Evolutionary conservation across 1,139 yeast species (phyloP), one percentile per base, ranked within the genome.

Genomic region (Entelexis sorbosivorans): DNA sequence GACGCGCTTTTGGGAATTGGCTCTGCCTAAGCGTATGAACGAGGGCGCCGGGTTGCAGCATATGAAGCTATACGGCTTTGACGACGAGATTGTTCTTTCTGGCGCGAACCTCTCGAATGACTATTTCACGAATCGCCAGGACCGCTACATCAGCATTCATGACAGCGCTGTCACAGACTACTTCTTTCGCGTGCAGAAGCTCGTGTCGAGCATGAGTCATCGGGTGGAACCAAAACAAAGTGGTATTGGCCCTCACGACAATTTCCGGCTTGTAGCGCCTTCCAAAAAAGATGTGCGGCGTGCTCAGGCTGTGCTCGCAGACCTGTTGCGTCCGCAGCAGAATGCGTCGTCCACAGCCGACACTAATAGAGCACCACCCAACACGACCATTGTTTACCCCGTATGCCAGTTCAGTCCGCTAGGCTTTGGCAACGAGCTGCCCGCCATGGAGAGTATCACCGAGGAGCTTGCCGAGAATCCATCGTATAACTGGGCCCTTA

Each of bases 21-120:
- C 85, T 47, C 73, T 88, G 4, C 98, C 99, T 0, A 82, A 77
- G 53, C 73, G 98, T 56, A 73, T 89, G 56, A 88, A 89, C 65
- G 99, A 91, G 69, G 91, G 95, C 8, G 72, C 77, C 63, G 99
- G 99, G 0, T 73, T 91, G 50, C 99, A 91, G 67, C 99, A 91
- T 65, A 93, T 91, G 98, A 91, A 91, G 66, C 74, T 93, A 38
- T 91, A 91, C 64, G 98, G 98, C 1, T 81, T 88, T 62, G 99
- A 91, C 65, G 80, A 88, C 61, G 96, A 88, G 63, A 79, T 91
- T 48, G 76, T 93, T 19, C 72, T 93, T 45, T 78, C 87, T 20
- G 99, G 98, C 3, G 98, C 98, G 5, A 91, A 91, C 62, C 72
- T 91, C 51, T 86, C 96, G 0, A 72, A 77, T 40, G 98, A 91